phyloP scores from a whole-genome alignment of 805 yeast genomes.

The Clavispora asparagi region DNA sequence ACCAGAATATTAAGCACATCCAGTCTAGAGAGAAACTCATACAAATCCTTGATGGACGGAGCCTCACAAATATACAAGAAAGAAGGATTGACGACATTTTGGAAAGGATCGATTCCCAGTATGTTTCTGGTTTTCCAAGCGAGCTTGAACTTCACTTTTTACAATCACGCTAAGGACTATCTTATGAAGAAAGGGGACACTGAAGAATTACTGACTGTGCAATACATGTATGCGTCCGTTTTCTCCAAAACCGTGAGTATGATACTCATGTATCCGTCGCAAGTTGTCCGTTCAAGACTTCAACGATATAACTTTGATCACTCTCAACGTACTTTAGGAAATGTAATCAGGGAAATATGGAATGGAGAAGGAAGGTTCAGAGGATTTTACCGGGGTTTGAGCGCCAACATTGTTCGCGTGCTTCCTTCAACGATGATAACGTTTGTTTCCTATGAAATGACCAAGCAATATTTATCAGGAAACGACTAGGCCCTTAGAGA shows the following conservation, averaged over 20 bases:
- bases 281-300: constrained; percentile 70
- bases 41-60: constrained; percentile 56
- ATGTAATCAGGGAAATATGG: constrained; percentile 38
- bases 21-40: constrained; percentile 43
- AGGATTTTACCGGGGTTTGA: constrained; percentile 81
- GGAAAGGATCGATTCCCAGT: constrained; percentile 73
- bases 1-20: constrained; percentile 74
- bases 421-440: constrained; percentile 93
- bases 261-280: constrained; percentile 72
- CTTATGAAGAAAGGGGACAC: constrained; percentile 7
- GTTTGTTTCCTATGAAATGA: constrained; percentile 73
- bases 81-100: constrained; percentile 61
- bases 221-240: constrained; percentile 65
- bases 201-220: constrained; percentile 39
- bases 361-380: constrained; percentile 44
- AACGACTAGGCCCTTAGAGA: neutral
- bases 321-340: constrained; percentile 18
- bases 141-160: constrained; percentile 79
- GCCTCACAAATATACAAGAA: constrained; percentile 37
- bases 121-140: constrained; percentile 84
- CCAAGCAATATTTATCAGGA: constrained; percentile 8
- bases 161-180: constrained; percentile 65
- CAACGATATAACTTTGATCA: constrained; percentile 39
- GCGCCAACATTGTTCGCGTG: constrained; percentile 74
- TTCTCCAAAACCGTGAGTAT: constrained; percentile 66